Conservation (phyloP, 1,284 basidiomycete species). For the Marasmius sp. region DNA sequence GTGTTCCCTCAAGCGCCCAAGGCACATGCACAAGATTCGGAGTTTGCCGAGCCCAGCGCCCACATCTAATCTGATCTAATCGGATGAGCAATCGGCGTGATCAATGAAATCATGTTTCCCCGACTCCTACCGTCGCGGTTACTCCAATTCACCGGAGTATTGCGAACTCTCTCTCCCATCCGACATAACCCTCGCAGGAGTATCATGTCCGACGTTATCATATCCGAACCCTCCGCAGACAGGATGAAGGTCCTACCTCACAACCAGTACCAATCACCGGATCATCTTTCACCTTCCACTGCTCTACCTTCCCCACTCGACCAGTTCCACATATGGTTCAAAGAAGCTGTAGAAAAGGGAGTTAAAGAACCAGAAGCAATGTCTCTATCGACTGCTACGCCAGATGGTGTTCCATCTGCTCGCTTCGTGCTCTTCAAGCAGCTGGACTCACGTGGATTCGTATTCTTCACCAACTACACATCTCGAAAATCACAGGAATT, state of each 20-base stretch:
- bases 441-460: slow-evolving; percentile 82
- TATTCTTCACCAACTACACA: slow-evolving; percentile 96
- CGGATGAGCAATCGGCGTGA: too few relatives aligned
- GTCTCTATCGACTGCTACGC: slow-evolving; percentile 78
- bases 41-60: too few relatives aligned
- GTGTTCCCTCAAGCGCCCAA: too few relatives aligned
- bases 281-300: slow-evolving; percentile 55
- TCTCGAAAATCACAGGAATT: slow-evolving; percentile 91
- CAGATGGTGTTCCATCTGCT: slow-evolving; percentile 77
- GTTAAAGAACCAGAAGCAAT: slow-evolving; percentile 89
- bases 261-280: slow-evolving; percentile 70
- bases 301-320: slow-evolving; percentile 71
- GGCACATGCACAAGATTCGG: too few relatives aligned
- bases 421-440: slow-evolving; percentile 93
- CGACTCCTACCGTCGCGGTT: too few relatives aligned
- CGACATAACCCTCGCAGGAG: not conserved
- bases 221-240: slow-evolving; percentile 38
- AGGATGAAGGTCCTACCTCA: slow-evolving; percentile 71
- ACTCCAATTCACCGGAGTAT: not conserved
- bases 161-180: not conserved
- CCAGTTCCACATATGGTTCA: slow-evolving; percentile 87
- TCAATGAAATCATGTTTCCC: too few relatives aligned
- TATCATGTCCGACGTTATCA: slow-evolving; percentile 27
- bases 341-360: slow-evolving; percentile 51
- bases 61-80: too few relatives aligned